Base-by-base conservation (phyloP, 345 rosid species). In the Eucalyptus virginea region DNA sequence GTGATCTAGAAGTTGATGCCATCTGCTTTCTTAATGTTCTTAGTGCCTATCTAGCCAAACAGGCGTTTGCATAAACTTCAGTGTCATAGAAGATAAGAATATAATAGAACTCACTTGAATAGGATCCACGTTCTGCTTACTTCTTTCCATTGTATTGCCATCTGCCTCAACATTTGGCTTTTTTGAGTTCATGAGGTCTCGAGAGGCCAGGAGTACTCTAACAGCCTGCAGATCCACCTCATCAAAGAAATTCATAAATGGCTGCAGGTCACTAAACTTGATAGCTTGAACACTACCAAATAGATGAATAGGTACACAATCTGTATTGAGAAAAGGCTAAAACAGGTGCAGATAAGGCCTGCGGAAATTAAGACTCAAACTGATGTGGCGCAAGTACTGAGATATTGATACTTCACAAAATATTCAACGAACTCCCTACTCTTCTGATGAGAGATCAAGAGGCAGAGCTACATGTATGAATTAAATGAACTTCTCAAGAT, bases 151-250 rank as follows among this genome's bases (percentile, higher is more conserved):
- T 45, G 88, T 54, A 91, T 81, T 91, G 86, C 91, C 87, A 86
- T 86, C 95, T 88, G 89, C 88, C 90, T 89, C 90, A 69, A 54
- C 51, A 92, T 89, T 89, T 47, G 94, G 90, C 87, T 92, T 90
- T 92, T 90, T 94, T 30, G 93, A 92, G 65, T 88, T 92, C 88
- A 95, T 88, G 13, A 86, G 92, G 88, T 95, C 96, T 88, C 96
- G 97, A 88, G 96, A 88, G 89, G 92, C 93, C 51, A 96, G 93
- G 91, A 98, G 96, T 89, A 95, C 90, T 92, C 93, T 94, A 93
- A 96, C 97, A 49, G 99, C 99, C 99, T 98, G 94, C 45, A 86
- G 62, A 51, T 52, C 87, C 62, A 34, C 26, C 62, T 12, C 56
- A 56, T 86, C 45, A 86, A 86, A 86, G 62, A 45, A 32, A 21